Conservation (phyloP, 306 rosid genomes). For the Crotalaria pallida region DNA sequence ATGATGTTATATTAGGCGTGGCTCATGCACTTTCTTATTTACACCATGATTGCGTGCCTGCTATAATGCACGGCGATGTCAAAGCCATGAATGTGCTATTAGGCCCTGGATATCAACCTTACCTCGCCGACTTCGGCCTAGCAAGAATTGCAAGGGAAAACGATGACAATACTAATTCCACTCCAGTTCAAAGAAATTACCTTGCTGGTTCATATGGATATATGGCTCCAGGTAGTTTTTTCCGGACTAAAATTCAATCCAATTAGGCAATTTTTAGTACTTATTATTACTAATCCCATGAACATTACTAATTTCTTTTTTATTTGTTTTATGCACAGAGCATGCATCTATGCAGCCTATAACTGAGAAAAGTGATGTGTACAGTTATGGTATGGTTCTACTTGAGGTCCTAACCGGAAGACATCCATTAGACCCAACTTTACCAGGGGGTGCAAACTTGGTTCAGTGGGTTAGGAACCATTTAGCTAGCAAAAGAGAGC, state of each 20-base stretch:
- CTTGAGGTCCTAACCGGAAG: conserved; percentile 86
- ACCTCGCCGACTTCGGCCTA: conserved; percentile 87
- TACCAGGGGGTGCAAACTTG: conserved; percentile 67
- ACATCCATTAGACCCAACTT: conserved; percentile 91
- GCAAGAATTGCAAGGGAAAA: conserved; percentile 45
- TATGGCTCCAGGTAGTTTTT: conserved; percentile 89
- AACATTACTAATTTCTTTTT: conserved; percentile 3
- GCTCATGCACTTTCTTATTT: conserved; percentile 88
- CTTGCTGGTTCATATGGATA: conserved; percentile 98
- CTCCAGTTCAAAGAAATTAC: conserved; percentile 51
- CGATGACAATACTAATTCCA: conserved; percentile 24
- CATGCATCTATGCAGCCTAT: conserved; percentile 72
- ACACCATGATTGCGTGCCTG: conserved; percentile 89
- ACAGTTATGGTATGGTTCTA: conserved; percentile 81
- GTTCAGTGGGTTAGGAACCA: conserved; percentile 92
- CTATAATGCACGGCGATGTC: conserved; percentile 90
- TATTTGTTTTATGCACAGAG: conserved; percentile 38
- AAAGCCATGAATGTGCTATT: conserved; percentile 87
- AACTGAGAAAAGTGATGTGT: conserved; percentile 80
- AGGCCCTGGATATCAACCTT: conserved; percentile 66
- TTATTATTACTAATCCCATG: neutral
- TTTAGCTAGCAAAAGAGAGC: conserved; percentile 47
- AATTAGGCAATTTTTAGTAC: neutral
- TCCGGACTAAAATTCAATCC: neutral
- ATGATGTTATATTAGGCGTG: conserved; percentile 66